Evolutionary conservation across 78 protist genomes (phyloP), one percentile per base, ranked within the genome.

Genomic region (Kipferlia bialata): DNA sequence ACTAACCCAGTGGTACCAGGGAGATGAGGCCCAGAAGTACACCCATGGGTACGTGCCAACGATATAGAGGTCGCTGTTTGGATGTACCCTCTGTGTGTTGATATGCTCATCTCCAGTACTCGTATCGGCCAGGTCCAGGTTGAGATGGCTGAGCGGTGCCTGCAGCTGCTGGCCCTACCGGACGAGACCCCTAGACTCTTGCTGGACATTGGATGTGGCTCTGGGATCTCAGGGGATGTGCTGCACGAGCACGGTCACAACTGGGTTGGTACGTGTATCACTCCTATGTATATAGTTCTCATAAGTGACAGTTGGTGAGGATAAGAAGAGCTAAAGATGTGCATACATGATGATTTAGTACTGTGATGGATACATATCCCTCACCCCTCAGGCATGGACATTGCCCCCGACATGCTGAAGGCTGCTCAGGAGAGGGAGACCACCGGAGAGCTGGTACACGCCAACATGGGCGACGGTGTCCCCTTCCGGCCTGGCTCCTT

Each of bases 251-350:
- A 12, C 29, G 97, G 97, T 7, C 93, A 88, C 66, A 0, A 41
- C 6, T 89, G 91, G 91, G 65, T 88, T 39, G 97, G 97, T 24
- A n/a, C n/a, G n/a, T n/a, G n/a, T n/a, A n/a, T n/a, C n/a, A n/a
- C n/a, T n/a, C n/a, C n/a, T n/a, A n/a, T n/a, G n/a, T n/a, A n/a
- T n/a, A n/a, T n/a, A n/a, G n/a, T n/a, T n/a, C n/a, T n/a, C n/a
- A n/a, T n/a, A n/a, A n/a, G n/a, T n/a, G n/a, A n/a, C n/a, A n/a
- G n/a, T n/a, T n/a, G n/a, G n/a, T n/a, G n/a, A n/a, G n/a, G n/a
- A n/a, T n/a, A n/a, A n/a, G n/a, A n/a, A n/a, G n/a, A n/a, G n/a
- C n/a, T n/a, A n/a, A n/a, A n/a, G n/a, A n/a, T n/a, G n/a, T n/a
- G n/a, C n/a, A n/a, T n/a, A n/a, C n/a, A n/a, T n/a, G n/a, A n/a